phyloP scores from a whole-genome alignment of 2,329 filamentous ascomycete species.

The Diplodia sapinea region DNA sequence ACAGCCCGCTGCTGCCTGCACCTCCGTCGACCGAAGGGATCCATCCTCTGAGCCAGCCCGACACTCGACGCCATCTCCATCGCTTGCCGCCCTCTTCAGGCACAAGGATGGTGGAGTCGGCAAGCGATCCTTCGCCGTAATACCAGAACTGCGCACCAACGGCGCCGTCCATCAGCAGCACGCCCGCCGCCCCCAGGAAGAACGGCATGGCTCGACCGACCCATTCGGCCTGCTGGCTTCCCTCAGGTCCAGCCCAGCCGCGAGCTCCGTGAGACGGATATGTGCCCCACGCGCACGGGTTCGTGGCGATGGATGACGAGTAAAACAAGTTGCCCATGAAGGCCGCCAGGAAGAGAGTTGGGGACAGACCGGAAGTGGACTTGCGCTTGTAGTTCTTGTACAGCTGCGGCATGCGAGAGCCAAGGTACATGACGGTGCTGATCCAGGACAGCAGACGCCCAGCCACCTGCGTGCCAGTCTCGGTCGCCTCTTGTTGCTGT shows the following conservation, averaged over 20 bases:
- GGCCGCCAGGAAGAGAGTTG: conserved; percentile 68
- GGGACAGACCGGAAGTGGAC: conserved; percentile 68
- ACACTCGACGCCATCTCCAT: conserved; percentile 63
- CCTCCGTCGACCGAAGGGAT: conserved; percentile 50
- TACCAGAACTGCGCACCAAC: conserved; percentile 68
- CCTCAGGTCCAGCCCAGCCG: conserved; percentile 64
- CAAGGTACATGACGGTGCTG: conserved; percentile 46
- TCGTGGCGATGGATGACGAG: conserved; percentile 65
- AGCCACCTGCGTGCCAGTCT: conserved; percentile 39
- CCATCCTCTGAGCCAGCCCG: conserved; percentile 71
- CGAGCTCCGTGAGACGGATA: conserved; percentile 62
- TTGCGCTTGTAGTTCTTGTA: conserved; percentile 68
- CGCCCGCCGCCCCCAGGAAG: conserved; percentile 69
- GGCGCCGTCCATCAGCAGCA: conserved; percentile 65
- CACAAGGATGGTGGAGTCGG: conserved; percentile 55
- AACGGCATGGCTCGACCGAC: conserved; percentile 65
- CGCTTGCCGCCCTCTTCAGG: conserved; percentile 41
- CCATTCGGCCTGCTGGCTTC: conserved; percentile 63
- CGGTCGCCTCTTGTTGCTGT: conserved; percentile 33
- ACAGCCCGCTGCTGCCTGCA: conserved; percentile 4
- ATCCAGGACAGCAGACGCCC: conserved; percentile 49
- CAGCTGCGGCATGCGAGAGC: conserved; percentile 60
- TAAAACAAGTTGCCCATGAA: conserved; percentile 74
- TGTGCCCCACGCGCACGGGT: conserved; percentile 67
- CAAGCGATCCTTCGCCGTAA: conserved; percentile 58